phyloP scores from a whole-genome alignment of 1,139 yeast genomes.

The Suhomyces atakaporum region DNA sequence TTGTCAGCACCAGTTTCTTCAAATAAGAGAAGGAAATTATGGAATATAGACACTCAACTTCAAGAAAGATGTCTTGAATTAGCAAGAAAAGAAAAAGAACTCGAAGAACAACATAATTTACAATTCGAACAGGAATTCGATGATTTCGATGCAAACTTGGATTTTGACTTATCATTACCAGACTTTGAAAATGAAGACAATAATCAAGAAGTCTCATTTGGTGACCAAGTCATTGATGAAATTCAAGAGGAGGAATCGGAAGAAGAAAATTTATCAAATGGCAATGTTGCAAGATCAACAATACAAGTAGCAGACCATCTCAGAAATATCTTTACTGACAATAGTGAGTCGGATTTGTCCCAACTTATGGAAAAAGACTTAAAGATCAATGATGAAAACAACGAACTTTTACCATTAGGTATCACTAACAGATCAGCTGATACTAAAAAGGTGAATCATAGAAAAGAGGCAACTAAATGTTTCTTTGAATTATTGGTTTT shows the following conservation, averaged over 20 bases:
- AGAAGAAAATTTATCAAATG: constrained; percentile 17
- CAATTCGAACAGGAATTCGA: constrained; percentile 25
- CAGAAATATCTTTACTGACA: constrained; percentile 34
- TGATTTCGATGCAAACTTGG: constrained; percentile 28
- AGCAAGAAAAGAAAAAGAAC: constrained; percentile 28
- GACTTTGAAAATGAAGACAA: constrained; percentile 29
- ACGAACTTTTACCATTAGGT: constrained; percentile 32
- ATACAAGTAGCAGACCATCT: constrained; percentile 57
- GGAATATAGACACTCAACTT: constrained; percentile 26
- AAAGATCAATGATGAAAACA: constrained; percentile 16
- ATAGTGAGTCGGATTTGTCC: constrained; percentile 34
- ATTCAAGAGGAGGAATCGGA: constrained; percentile 12
- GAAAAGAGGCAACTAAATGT: constrained; percentile 67
- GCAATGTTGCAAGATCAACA: constrained; percentile 46
- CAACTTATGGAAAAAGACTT: constrained; percentile 45
- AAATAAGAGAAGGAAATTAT: constrained; percentile 24
- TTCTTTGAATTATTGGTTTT: constrained; percentile 83
- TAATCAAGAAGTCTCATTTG: constrained; percentile 10
- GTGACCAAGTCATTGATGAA: constrained; percentile 8
- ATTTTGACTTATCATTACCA: constrained; percentile 45
- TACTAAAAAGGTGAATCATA: constrained; percentile 35
- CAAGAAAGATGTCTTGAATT: constrained; percentile 34
- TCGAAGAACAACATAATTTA: constrained; percentile 21
- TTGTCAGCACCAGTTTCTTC: constrained; percentile 31
- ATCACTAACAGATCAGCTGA: constrained; percentile 17